A percentile compares a stretch with the other conserved stretches of the same genome.
phyloP scores from a whole-genome alignment of 2,329 filamentous ascomycete genomes.

The Penicillium concentricum region DNA sequence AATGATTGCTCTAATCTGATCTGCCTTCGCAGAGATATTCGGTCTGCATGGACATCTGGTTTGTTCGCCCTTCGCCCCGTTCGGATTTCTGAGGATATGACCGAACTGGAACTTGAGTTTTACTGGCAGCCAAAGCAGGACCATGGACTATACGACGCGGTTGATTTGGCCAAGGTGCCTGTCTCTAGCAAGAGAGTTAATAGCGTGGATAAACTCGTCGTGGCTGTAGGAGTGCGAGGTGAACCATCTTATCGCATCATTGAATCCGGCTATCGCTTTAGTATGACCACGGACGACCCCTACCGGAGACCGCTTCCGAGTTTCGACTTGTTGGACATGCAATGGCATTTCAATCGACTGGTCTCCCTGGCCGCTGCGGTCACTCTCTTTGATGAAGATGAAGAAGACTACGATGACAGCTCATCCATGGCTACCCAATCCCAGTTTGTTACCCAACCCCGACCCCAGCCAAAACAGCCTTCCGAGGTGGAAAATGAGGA shows the following conservation, averaged over 20 bases:
- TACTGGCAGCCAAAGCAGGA: slow-evolving; percentile 8
- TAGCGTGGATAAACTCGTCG: background rate
- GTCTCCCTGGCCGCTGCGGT: background rate
- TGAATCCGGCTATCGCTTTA: slow-evolving; percentile 8
- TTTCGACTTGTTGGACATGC: slow-evolving; percentile 15
- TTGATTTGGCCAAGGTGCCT: background rate
- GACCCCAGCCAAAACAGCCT: background rate
- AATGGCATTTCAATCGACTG: slow-evolving; percentile 14
- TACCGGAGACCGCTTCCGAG: slow-evolving; percentile 4
- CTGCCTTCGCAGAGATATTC: slow-evolving; percentile 9
- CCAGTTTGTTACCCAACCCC: too few species aligned
- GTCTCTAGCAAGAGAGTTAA: background rate
- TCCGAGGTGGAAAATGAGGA: too few species aligned
- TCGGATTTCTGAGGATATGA: background rate
- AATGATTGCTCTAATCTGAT: slow-evolving; percentile 10
- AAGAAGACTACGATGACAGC: background rate
- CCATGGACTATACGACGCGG: background rate
- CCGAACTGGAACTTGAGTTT: slow-evolving; percentile 11
- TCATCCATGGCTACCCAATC: background rate
- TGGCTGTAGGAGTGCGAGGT: background rate
- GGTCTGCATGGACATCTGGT: slow-evolving; percentile 1
- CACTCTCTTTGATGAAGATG: background rate
- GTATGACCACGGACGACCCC: slow-evolving; percentile 4
- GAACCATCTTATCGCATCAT: background rate
- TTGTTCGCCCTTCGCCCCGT: slow-evolving; percentile 8